Evolutionary conservation across 805 yeast genomes (phyloP), one percentile per base, ranked within the genome.

Genomic region (Candida nanaspora): DNA sequence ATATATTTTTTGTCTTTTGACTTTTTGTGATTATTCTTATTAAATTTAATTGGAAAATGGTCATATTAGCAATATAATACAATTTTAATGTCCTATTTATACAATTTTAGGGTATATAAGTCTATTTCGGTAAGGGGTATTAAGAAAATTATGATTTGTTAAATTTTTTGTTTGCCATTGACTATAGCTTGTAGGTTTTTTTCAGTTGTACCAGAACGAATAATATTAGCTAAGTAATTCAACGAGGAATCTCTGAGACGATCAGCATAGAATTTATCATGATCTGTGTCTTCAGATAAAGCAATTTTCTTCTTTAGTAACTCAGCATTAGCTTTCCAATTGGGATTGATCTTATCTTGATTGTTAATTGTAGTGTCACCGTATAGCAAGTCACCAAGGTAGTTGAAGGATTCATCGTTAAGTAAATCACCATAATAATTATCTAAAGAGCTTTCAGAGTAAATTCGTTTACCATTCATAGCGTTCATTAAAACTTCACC

Each of bases 331-430:
- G 5, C 16, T 18, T 18, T 6, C 6, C 10, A 5, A 6, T 26
- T 18, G 11, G 11, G 4, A n/a, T 5, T 3, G 13, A 5, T 18
- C 3, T 9, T 10, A 9, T 35, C 22, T 3, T 25, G 13, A n/a
- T n/a, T n/a, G 26, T 37, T 42, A 1, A 39, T 6, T 2, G 40
- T 34, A 27, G 40, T 31, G 40, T 56, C 52, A n/a, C 58, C 61
- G 9, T 56, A 51, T 4, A 66, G 41, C 6, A 62, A 42, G 2
- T 58, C 59, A 2, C 70, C 75, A 20, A 74, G 53, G 43, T 73
- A 74, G 0, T 63, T 62, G 48, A 62, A 73, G 0, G 78, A 72
- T 10, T 63, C 64, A 43, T 68, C 74, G 11, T 47, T 37, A 4
- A 47, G 40, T 7, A 61, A 14, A 18, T 38, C 40, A 37, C 7